A percentile compares a stretch with the other conserved stretches of the same genome.
Conservation (phyloP, 179 eudicot species). For the Vitellaria paradoxa region DNA sequence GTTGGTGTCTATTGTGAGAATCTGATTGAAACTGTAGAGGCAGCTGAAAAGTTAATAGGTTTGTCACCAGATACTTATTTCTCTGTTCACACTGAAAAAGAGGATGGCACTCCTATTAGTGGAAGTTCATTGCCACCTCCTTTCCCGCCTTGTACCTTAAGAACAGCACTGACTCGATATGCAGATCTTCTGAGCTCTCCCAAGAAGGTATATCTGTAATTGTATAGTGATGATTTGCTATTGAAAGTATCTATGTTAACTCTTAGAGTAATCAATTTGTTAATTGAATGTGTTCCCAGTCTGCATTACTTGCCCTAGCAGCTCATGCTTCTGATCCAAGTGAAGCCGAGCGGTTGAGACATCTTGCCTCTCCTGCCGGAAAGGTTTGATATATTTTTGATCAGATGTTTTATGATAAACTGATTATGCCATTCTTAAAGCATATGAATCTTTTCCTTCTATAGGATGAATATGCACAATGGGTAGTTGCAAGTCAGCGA, state of each 20-base stretch:
- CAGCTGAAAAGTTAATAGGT: constrained; percentile 67
- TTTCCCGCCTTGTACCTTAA: constrained; percentile 82
- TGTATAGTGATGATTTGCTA: background rate
- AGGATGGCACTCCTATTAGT: constrained; percentile 76
- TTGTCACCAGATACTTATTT: constrained; percentile 65
- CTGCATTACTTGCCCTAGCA: constrained; percentile 88
- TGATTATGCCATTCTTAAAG: background rate
- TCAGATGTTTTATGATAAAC: background rate
- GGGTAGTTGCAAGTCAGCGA: constrained; percentile 86
- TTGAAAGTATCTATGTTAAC: background rate
- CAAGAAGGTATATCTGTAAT: constrained; percentile 58
- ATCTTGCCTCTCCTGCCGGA: constrained; percentile 94
- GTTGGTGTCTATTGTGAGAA: constrained; percentile 95
- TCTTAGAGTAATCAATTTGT: background rate
- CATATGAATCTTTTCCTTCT: constrained; percentile 12
- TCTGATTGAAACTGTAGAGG: constrained; percentile 68
- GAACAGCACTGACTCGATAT: constrained; percentile 73
- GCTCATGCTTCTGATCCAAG: constrained; percentile 87
- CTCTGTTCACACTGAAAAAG: constrained; percentile 75
- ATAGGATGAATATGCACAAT: constrained; percentile 93
- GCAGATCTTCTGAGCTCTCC: constrained; percentile 87
- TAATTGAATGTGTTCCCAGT: constrained; percentile 38
- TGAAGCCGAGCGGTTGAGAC: constrained; percentile 82
- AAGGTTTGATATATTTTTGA: constrained; percentile 49
- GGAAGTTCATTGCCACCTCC: constrained; percentile 79